Conservation (phyloP, 2,329 filamentous ascomycete genomes). For the Neonectria sp. region DNA sequence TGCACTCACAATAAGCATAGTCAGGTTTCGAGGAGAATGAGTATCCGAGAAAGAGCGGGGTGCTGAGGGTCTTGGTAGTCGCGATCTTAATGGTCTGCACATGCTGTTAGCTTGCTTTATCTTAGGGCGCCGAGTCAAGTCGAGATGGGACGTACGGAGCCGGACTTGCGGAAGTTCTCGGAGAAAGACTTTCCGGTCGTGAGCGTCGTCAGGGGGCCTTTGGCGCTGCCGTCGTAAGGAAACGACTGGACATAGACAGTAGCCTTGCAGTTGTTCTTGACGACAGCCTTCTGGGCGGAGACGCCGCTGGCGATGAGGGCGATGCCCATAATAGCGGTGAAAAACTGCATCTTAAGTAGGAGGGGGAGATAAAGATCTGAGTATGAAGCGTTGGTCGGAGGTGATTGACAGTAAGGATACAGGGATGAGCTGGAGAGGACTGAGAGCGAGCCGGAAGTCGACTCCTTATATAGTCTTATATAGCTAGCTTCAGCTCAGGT, state of each 20-base stretch:
- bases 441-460: neutral
- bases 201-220: conserved; percentile 53
- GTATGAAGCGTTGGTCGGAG: neutral
- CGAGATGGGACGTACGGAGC: conserved; percentile 52
- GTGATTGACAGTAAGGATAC: neutral
- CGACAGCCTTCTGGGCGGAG: conserved; percentile 54
- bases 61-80: conserved; percentile 53
- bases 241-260: conserved; percentile 57
- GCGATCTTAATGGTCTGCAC: conserved; percentile 59
- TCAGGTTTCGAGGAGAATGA: conserved; percentile 54
- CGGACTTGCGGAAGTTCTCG: conserved; percentile 53
- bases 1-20: conserved; percentile 57
- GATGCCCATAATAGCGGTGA: conserved; percentile 44
- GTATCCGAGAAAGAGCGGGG: conserved; percentile 60
- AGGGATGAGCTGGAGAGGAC: neutral
- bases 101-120: neutral
- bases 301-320: conserved; percentile 51
- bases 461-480: neutral
- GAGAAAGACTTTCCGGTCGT: conserved; percentile 52
- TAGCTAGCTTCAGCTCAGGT: neutral
- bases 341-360: conserved; percentile 50
- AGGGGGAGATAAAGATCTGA: neutral
- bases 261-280: conserved; percentile 54
- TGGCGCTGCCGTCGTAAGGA: conserved; percentile 50
- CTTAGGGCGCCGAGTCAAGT: neutral